A percentile compares a stretch with the other conserved stretches of the same genome.
Conservation (phyloP, 176 grass and related monocot species). For the Oryza longistaminata region DNA sequence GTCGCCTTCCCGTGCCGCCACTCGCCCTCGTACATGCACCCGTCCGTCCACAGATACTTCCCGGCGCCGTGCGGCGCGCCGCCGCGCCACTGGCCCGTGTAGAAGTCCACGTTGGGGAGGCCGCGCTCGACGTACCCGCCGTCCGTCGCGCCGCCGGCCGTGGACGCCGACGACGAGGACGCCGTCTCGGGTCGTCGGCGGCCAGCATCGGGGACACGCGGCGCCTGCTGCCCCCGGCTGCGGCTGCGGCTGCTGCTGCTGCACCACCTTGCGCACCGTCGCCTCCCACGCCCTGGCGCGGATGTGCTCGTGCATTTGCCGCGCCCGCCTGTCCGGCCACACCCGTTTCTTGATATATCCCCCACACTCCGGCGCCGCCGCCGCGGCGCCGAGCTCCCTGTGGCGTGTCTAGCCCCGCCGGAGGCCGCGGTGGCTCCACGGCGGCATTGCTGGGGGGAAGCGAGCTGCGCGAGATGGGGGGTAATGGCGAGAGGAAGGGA, state of each 20-base stretch:
- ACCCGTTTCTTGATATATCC: background rate
- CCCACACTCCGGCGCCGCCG: background rate
- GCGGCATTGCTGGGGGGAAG: slow-evolving; percentile 37
- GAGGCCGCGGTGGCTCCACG: slow-evolving; percentile 35
- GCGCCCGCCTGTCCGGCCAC: slow-evolving; percentile 30
- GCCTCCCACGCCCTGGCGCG: slow-evolving; percentile 60
- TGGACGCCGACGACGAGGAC: slow-evolving; percentile 31
- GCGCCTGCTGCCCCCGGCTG: slow-evolving; percentile 42
- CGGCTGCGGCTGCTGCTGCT: slow-evolving; percentile 35
- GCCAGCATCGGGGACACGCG: slow-evolving; percentile 54
- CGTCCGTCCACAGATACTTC: slow-evolving; percentile 94
- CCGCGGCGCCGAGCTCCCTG: background rate
- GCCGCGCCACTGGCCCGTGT: slow-evolving; percentile 70
- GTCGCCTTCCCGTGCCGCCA: slow-evolving; percentile 76
- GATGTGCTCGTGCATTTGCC: slow-evolving; percentile 61
- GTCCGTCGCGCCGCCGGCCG: slow-evolving; percentile 29
- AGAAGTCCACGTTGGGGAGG: slow-evolving; percentile 92
- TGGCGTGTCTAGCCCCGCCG: slow-evolving; percentile 32
- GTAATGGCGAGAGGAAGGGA: slow-evolving; percentile 16
- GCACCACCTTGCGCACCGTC: slow-evolving; percentile 43
- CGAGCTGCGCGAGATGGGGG: background rate
- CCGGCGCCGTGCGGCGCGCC: slow-evolving; percentile 69
- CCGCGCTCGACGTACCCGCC: slow-evolving; percentile 54
- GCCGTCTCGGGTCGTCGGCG: slow-evolving; percentile 47
- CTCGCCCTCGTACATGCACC: slow-evolving; percentile 98